Evolutionary conservation across 805 yeast genomes (phyloP), one percentile per base, ranked within the genome.

Genomic region (Starmerella apicola): DNA sequence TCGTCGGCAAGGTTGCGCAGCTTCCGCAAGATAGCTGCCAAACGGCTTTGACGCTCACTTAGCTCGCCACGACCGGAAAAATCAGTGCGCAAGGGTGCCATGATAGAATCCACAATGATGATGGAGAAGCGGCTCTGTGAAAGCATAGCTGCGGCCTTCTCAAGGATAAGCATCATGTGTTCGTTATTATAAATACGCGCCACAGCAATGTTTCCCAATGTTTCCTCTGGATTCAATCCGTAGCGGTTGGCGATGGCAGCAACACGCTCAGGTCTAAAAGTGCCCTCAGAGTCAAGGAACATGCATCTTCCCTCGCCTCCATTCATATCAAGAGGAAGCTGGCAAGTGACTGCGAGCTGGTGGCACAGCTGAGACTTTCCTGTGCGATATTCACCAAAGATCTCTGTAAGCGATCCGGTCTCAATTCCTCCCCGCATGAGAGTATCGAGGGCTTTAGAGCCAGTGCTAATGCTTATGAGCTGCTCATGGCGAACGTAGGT

Each of bases 241-340:
- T 81, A 91, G 51, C 98, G 68, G 56, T 78, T 78, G 2, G 95
- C 95, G 49, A 91, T 85, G 0, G 94, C 78, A 7, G 82, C 81
- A 50, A 91, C 67, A 52, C 98, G 72, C 32, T 78, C 79, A 1
- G 97, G 96, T 57, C 98, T 71, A 59, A 91, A 91, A 2, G 98
- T 91, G 16, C 96, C 95, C 58, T 88, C 98, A 0, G 97, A 88
- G 56, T 91, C 98, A 45, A 91, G 86, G 57, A 82, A 91, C 40
- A 91, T 66, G 60, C 96, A 88, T 61, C 91, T 85, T 25, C 98
- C 98, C 64, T 91, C 98, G 37, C 95, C 98, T 45, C 98, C 98
- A 30, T 96, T 96, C 80, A 81, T 79, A 56, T 86, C 96, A 37
- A 88, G 74, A 4, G 97, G 97, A 41, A 91, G 66, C 61, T 88